Conservation (phyloP, 495 filamentous ascomycete genomes). For the Penicillium chermesinum region DNA sequence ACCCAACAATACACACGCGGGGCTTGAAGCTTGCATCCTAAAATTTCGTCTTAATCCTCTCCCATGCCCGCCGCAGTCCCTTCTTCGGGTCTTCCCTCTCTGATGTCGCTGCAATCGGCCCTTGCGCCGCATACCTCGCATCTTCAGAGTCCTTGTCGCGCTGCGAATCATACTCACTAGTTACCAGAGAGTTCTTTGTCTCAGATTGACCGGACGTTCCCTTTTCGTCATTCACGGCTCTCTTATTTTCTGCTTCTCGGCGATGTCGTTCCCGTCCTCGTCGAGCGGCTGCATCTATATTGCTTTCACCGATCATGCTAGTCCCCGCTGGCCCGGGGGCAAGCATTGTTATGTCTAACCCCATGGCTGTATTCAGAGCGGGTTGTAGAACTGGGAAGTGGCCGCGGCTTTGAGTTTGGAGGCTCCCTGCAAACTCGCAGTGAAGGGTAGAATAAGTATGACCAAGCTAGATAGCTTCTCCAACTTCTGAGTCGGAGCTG, state of each 20-base stretch:
- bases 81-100: too few species aligned
- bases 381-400: too few species aligned
- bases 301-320: slow-evolving; percentile 16
- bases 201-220: neutral
- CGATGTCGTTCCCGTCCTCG: slow-evolving; percentile 3
- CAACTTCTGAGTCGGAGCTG: too few species aligned
- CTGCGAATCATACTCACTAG: slow-evolving; percentile 26
- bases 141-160: neutral
- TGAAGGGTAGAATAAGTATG: too few species aligned
- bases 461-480: too few species aligned
- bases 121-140: neutral
- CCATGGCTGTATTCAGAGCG: neutral
- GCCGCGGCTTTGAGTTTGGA: too few species aligned
- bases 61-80: neutral
- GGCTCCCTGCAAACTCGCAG: too few species aligned
- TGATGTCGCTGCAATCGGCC: too few species aligned
- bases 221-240: neutral
- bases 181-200: neutral
- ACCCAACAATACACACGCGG: too few species aligned
- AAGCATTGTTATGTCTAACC: slow-evolving; percentile 5
- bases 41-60: neutral
- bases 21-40: neutral
- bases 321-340: slow-evolving; percentile 11
- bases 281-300: slow-evolving; percentile 11
- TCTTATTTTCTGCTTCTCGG: slow-evolving; percentile 1